Evolutionary conservation across 73 alveolate species (phyloP).

Genomic region (Tetrahymena thermophila): DNA sequence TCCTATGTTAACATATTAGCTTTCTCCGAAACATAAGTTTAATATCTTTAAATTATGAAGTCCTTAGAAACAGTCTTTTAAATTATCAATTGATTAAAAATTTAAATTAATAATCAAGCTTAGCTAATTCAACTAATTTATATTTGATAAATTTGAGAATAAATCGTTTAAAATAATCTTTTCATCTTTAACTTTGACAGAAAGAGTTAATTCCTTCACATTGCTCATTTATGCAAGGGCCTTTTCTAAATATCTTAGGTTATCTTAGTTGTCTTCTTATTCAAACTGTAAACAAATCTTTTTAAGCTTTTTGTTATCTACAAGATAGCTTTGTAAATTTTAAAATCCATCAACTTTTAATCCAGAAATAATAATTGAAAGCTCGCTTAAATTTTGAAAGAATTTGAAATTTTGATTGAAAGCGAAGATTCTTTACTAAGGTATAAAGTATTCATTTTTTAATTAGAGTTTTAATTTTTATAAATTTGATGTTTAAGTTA

Average conservation of each 20-base stretch:
- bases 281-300: background rate
- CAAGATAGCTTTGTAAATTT: background rate
- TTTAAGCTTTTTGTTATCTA: no score
- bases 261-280: background rate
- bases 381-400: background rate
- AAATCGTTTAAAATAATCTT: background rate
- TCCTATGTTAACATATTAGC: background rate
- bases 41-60: background rate
- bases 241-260: background rate
- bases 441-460: background rate
- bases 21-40: background rate
- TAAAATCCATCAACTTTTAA: background rate
- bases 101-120: background rate
- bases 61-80: background rate
- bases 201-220: background rate
- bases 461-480: no score
- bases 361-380: background rate
- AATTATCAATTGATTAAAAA: background rate
- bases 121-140: no score
- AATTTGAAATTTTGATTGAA: no score
- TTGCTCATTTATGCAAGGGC: background rate
- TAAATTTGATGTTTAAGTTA: background rate
- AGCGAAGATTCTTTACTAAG: background rate
- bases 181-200: background rate
- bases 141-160: background rate